Conservation (phyloP, 106 monocot genomes). For the Narthecium ossifragum region DNA sequence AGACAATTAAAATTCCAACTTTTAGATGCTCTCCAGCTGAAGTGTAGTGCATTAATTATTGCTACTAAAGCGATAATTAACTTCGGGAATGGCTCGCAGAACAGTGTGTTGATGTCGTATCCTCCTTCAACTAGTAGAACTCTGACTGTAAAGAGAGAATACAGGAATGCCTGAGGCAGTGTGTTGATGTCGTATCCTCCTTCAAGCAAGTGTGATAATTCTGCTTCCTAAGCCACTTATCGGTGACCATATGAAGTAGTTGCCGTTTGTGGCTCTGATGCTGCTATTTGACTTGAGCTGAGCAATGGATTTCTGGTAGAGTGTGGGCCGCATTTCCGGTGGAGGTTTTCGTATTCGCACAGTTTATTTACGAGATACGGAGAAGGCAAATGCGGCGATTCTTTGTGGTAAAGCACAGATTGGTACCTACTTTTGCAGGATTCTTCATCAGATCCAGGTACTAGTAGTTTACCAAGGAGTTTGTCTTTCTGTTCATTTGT, state of each 20-base stretch:
- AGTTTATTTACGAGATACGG: slow-evolving; percentile 44
- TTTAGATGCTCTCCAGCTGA: too few relatives aligned
- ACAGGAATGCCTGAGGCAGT: too few relatives aligned
- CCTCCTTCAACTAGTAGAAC: slow-evolving; percentile 50
- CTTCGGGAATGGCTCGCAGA: slow-evolving; percentile 90
- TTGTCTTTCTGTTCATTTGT: slow-evolving; percentile 25
- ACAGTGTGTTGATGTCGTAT: too few relatives aligned
- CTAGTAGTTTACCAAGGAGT: slow-evolving; percentile 50
- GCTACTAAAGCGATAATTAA: too few relatives aligned
- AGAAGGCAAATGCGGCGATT: slow-evolving; percentile 42
- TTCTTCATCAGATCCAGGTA: slow-evolving; percentile 48
- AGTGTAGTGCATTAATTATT: too few relatives aligned
- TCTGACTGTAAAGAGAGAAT: slow-evolving; percentile 69
- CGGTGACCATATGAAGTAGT: slow-evolving; percentile 50
- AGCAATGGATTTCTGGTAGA: slow-evolving; percentile 35
- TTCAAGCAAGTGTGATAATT: slow-evolving; percentile 56
- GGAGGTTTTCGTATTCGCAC: slow-evolving; percentile 59
- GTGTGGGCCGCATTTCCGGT: slow-evolving; percentile 65
- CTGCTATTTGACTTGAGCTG: slow-evolving; percentile 35
- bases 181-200: too few relatives aligned
- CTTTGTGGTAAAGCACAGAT: slow-evolving; percentile 33
- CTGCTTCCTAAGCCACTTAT: slow-evolving; percentile 70
- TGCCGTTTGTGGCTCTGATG: slow-evolving; percentile 29
- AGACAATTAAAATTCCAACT: too few relatives aligned
- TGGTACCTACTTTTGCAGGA: slow-evolving; percentile 66